These are phyloP conservation scores for Cinnamomum chago DNA, from an alignment of 164 flowering plant species.

Conservation along the genomic window DNA sequence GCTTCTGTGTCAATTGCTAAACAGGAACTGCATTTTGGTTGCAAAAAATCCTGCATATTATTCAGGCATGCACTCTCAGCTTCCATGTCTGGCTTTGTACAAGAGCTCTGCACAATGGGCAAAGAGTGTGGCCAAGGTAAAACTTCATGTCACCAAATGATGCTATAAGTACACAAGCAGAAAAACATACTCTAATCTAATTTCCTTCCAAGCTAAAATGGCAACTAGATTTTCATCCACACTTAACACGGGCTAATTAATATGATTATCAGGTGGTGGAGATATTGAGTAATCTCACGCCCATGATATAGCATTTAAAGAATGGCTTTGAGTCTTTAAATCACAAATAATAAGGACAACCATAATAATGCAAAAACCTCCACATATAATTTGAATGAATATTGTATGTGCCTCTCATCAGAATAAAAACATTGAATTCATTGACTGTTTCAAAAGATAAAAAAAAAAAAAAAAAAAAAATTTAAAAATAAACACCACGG, in stretches of 20 bases:
- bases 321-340: no score
- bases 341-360: no score
- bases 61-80: conserved; percentile 45
- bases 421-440: background rate
- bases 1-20: conserved; percentile 10
- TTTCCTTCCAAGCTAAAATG: background rate
- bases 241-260: no score
- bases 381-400: no score
- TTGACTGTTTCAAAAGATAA: background rate
- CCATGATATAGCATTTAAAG: no score
- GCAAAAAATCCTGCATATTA: conserved; percentile 28
- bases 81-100: conserved; percentile 65
- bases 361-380: no score
- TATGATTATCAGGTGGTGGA: no score
- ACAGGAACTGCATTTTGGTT: conserved; percentile 17
- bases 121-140: conserved; percentile 3
- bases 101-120: conserved; percentile 71
- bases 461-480: no score
- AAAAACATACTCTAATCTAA: no score
- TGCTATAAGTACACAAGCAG: background rate
- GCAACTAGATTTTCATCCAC: background rate
- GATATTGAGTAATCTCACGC: no score
- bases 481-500: background rate
- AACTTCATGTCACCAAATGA: background rate
- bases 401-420: no score